These are phyloP conservation scores for Fusarium paranaense DNA, from an alignment of 2,329 filamentous ascomycete species.

Conservation along the genomic window DNA sequence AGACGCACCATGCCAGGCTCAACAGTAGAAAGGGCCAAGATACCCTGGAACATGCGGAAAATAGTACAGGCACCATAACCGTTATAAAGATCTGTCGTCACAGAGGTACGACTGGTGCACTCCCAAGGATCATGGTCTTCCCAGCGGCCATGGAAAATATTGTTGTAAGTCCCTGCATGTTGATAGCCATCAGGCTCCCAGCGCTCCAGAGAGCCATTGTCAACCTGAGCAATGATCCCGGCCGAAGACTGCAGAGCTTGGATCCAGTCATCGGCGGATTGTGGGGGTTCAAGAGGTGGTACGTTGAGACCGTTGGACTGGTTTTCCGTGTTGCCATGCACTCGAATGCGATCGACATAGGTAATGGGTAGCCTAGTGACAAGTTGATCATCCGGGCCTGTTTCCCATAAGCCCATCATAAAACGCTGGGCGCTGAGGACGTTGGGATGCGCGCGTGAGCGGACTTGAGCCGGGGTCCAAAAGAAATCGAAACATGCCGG, in stretches of 20 bases:
- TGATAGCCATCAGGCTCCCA: slow-evolving; percentile 78
- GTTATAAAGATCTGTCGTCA: slow-evolving; percentile 68
- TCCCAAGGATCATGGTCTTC: slow-evolving; percentile 69
- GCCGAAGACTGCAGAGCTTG: slow-evolving; percentile 57
- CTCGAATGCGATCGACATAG: slow-evolving; percentile 77
- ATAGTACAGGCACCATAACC: slow-evolving; percentile 68
- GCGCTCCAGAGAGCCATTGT: slow-evolving; percentile 77
- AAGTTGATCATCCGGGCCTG: slow-evolving; percentile 65
- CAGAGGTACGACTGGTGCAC: slow-evolving; percentile 62
- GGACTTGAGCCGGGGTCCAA: slow-evolving; percentile 77
- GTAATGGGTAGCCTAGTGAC: slow-evolving; percentile 71
- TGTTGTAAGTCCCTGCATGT: slow-evolving; percentile 66
- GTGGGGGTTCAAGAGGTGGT: slow-evolving; percentile 41
- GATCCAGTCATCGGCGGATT: slow-evolving; percentile 54
- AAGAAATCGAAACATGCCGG: slow-evolving; percentile 80
- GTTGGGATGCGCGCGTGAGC: slow-evolving; percentile 74
- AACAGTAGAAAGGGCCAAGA: slow-evolving; percentile 65
- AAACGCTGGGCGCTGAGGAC: slow-evolving; percentile 74
- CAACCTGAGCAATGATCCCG: slow-evolving; percentile 72
- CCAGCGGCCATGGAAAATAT: slow-evolving; percentile 66
- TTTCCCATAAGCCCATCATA: slow-evolving; percentile 75
- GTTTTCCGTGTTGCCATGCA: slow-evolving; percentile 62
- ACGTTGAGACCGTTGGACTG: slow-evolving; percentile 35
- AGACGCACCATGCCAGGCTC: slow-evolving; percentile 78
- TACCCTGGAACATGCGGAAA: slow-evolving; percentile 70